These are phyloP conservation scores for Pythium dissimile DNA, from an alignment of 352 stramenopile genomes.

Conservation along the genomic window DNA sequence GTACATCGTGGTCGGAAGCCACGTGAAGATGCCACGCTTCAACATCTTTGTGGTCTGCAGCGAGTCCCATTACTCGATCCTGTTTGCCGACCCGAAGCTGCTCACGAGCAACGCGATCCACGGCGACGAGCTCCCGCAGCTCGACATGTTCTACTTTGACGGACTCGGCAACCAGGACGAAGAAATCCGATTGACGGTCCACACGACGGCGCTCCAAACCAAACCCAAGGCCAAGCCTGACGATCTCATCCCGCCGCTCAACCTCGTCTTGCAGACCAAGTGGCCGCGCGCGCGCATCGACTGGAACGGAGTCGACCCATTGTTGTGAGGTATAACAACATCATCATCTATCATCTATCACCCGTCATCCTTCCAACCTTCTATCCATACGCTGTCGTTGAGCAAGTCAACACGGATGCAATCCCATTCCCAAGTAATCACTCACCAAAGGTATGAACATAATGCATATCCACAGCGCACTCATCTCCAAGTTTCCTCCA, in stretches of 20 bases:
- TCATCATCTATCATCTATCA: not conserved
- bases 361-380: not conserved
- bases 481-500: too few relatives aligned
- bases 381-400: conserved; percentile 10
- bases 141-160: conserved; percentile 90
- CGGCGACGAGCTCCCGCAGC: conserved; percentile 20
- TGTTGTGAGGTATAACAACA: conserved; percentile 46
- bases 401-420: too few relatives aligned
- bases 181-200: conserved; percentile 64
- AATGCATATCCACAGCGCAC: too few relatives aligned
- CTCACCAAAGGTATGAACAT: too few relatives aligned
- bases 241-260: conserved; percentile 80
- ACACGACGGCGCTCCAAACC: conserved; percentile 26
- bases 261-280: conserved; percentile 89
- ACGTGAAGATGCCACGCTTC: conserved; percentile 68
- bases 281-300: conserved; percentile 74
- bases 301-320: conserved; percentile 87
- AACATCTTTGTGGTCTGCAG: conserved; percentile 91
- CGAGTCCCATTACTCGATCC: conserved; percentile 91
- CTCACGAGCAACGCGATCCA: conserved; percentile 24
- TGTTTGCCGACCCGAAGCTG: conserved; percentile 53
- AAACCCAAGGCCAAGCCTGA: conserved; percentile 36
- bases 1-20: conserved; percentile 80
- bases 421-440: not conserved
- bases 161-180: conserved; percentile 87